A percentile compares a stretch with the other conserved stretches of the same genome.
Conservation (phyloP, 257 asterid genomes). For the Penstemon barbatus region DNA sequence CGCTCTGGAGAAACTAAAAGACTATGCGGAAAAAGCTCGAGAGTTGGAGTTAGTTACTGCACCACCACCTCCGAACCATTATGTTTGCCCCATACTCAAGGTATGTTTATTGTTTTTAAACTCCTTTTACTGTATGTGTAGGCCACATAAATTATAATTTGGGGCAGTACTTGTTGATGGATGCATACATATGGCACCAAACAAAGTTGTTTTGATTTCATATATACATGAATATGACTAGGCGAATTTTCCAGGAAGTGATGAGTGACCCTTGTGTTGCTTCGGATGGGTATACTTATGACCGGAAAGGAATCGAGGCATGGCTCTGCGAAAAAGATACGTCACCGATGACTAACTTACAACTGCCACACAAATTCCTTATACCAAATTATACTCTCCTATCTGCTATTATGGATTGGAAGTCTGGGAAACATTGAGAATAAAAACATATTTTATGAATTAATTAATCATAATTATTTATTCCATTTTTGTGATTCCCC, state of each 20-base stretch:
- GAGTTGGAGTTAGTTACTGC: slow-evolving; percentile 29
- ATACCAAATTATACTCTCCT: slow-evolving; percentile 72
- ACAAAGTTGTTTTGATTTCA: not conserved
- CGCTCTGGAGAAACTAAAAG: slow-evolving; percentile 58
- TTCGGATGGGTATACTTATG: slow-evolving; percentile 87
- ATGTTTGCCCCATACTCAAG: slow-evolving; percentile 75
- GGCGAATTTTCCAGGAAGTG: slow-evolving; percentile 49
- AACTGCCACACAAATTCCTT: slow-evolving; percentile 58
- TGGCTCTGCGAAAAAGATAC: slow-evolving; percentile 60
- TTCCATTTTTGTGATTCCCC: no score
- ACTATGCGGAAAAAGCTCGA: slow-evolving; percentile 45
- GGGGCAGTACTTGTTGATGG: no score
- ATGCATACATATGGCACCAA: no score
- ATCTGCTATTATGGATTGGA: slow-evolving; percentile 80
- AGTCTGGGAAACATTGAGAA: slow-evolving; percentile 37
- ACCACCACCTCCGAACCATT: slow-evolving; percentile 58
- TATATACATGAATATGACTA: slow-evolving; percentile 5
- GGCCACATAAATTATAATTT: no score
- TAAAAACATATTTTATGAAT: not conserved
- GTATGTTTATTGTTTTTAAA: slow-evolving; percentile 34
- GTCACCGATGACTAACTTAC: slow-evolving; percentile 66
- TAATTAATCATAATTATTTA: not conserved
- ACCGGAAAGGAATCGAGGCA: slow-evolving; percentile 60
- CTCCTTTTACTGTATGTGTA: not conserved
- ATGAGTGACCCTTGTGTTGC: slow-evolving; percentile 92